phyloP scores from a whole-genome alignment of 108 stramenopile genomes.

The Conticribra weissflogii region DNA sequence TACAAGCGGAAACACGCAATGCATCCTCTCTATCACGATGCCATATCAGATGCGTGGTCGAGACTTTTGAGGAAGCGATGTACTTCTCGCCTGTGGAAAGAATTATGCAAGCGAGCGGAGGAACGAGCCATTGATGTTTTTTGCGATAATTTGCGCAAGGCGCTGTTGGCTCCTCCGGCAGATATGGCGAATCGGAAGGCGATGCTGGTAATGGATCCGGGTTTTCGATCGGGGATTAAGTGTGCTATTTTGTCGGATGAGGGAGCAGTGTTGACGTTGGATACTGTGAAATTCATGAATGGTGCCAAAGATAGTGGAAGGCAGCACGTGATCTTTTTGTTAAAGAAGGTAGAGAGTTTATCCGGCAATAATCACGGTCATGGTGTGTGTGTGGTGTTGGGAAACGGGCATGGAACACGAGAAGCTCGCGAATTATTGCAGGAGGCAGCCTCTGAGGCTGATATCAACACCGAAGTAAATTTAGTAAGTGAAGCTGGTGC shows the following conservation, averaged over 20 bases:
- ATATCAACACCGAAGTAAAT: constrained; percentile 49
- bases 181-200: constrained; percentile 15
- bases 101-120: constrained; percentile 43
- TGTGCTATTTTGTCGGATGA: constrained; percentile 46
- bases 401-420: constrained; percentile 70
- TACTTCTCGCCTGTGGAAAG: constrained; percentile 53
- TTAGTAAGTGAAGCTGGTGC: constrained; percentile 79
- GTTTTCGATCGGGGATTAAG: constrained; percentile 69
- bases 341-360: constrained; percentile 19
- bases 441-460: constrained; percentile 35
- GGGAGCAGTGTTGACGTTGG: constrained; percentile 41
- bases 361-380: background rate
- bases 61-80: constrained; percentile 47
- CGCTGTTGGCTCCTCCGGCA: constrained; percentile 52
- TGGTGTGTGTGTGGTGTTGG: constrained; percentile 47
- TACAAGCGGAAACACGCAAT: constrained; percentile 3
- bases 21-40: constrained; percentile 37
- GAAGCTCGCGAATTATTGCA: constrained; percentile 53
- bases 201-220: constrained; percentile 68
- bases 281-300: constrained; percentile 54
- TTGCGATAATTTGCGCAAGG: constrained; percentile 52
- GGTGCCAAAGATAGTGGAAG: constrained; percentile 22
- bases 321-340: constrained; percentile 19
- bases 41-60: constrained; percentile 59
- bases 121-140: constrained; percentile 53